A percentile compares a stretch with the other conserved stretches of the same genome.
These are phyloP conservation scores for Coemansia sp. DNA, from an alignment of 192 early-diverging fungal genomes.

Conservation along the genomic window DNA sequence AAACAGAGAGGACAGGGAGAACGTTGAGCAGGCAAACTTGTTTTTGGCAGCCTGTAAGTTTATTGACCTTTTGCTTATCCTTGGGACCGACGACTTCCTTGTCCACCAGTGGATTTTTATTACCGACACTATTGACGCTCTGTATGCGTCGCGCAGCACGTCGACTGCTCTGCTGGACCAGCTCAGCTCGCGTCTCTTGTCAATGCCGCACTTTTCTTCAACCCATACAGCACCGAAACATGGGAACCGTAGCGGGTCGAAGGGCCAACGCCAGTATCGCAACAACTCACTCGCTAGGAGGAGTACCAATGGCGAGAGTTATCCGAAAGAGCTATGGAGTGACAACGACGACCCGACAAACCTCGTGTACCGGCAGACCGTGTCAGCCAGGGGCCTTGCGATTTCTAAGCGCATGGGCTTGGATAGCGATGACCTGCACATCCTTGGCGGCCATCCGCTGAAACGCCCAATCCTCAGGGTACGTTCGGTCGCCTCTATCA, in stretches of 20 bases:
- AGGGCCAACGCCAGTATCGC: slow-evolving; percentile 4
- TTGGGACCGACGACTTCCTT: slow-evolving; percentile 82
- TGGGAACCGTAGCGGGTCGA: background rate
- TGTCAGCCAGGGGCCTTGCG: slow-evolving; percentile 3
- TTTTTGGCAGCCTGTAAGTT: slow-evolving; percentile 88
- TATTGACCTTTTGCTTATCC: slow-evolving; percentile 76
- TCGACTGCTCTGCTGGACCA: slow-evolving; percentile 67
- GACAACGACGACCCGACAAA: slow-evolving; percentile 30
- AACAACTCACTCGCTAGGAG: background rate
- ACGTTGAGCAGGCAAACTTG: slow-evolving; percentile 66
- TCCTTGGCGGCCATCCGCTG: slow-evolving; percentile 33
- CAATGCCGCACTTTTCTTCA: slow-evolving; percentile 23
- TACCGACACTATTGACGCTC: slow-evolving; percentile 75
- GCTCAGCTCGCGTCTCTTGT: slow-evolving; percentile 61
- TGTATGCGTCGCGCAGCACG: slow-evolving; percentile 55
- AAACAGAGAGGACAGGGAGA: slow-evolving; percentile 36
- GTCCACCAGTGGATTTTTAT: slow-evolving; percentile 96
- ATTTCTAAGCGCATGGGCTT: slow-evolving; percentile 14
- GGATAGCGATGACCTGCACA: slow-evolving; percentile 19
- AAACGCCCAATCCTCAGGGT: slow-evolving; percentile 79
- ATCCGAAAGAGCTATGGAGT: slow-evolving; percentile 29
- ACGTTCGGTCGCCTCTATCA: slow-evolving; percentile 63
- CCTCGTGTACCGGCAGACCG: slow-evolving; percentile 22
- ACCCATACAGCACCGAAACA: background rate
- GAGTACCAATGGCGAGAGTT: slow-evolving; percentile 16